phyloP scores from a whole-genome alignment of 306 rosid species.

The Begonia masoniana region DNA sequence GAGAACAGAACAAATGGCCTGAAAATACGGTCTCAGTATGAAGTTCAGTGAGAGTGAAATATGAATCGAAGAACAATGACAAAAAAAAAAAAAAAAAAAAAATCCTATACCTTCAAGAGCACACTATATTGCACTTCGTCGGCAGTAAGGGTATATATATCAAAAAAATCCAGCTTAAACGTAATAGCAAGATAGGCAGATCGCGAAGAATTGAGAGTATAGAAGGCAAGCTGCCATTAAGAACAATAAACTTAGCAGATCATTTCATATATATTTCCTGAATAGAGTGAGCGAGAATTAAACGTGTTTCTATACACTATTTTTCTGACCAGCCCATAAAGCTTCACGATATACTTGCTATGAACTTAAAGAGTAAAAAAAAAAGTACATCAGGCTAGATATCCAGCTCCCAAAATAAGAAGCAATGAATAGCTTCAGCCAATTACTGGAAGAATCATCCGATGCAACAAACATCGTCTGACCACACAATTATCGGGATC shows the following conservation, averaged over 20 bases:
- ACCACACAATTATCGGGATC: too few relatives aligned
- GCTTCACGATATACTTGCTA: too few relatives aligned
- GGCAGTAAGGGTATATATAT: conserved; percentile 39
- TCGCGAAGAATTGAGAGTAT: conserved; percentile 66
- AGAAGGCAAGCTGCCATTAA: conserved; percentile 46
- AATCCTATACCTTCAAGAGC: conserved; percentile 54
- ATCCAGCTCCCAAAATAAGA: too few relatives aligned
- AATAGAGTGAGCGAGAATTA: background rate
- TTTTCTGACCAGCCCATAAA: too few relatives aligned
- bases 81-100: too few relatives aligned
- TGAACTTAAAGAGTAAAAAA: too few relatives aligned
- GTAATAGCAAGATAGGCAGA: conserved; percentile 64
- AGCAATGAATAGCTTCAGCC: too few relatives aligned
- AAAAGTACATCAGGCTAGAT: too few relatives aligned
- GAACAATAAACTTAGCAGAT: background rate
- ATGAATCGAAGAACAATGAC: background rate
- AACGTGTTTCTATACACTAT: background rate
- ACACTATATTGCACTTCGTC: conserved; percentile 61
- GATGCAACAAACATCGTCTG: too few relatives aligned
- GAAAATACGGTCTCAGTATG: conserved; percentile 21
- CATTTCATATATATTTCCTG: background rate
- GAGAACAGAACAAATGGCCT: conserved; percentile 82
- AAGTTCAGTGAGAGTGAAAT: conserved; percentile 3
- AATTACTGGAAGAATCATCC: too few relatives aligned
- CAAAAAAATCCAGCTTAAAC: conserved; percentile 71